Evolutionary conservation across 108 stramenopile species (phyloP), one percentile per base, ranked within the genome.

Genomic region (Heterococcus sp.): DNA sequence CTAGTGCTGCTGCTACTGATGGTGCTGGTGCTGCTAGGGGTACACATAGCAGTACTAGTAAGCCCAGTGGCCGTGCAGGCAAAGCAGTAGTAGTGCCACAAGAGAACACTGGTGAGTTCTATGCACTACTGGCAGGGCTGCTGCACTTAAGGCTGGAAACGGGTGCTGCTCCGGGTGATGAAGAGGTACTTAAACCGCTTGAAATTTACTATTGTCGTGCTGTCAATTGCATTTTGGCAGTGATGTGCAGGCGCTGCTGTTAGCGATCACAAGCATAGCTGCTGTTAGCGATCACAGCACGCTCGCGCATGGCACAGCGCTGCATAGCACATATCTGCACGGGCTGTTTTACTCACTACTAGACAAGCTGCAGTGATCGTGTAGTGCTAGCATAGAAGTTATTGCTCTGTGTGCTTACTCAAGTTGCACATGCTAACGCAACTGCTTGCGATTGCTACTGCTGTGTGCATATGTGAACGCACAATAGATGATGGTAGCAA

Each of bases 91-190:
- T 80, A 37, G 78, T 80, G 29, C 78, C 78, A 14, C 69, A 64
- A 0, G 38, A 33, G 2, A 37, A 80, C 26, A 40, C 73, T 31
- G 78, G 71, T 1, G 78, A 80, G 78, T 38, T 80, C 2, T 39
- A 58, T 32, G 78, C 33, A 21, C 69, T 80, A 27, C 72, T 80
- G 0, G 78, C 39, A 30, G 72, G 78, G 34, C 71, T 80, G 63
- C 70, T 80, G 64, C 71, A 71, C 65, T 65, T 80, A 4, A 36
- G 39, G 32, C 69, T 77, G 27, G 76, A 40, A 58, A 21, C 46
- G 8, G 46, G 14, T 14, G 46, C 14, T 8, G 46, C 46, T 8
- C 46, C 46, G 21, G 14, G 14, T 21, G 46, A 21, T 8, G 14
- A 58, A 58, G 46, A 58, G 14, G 46, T 8, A 58, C 14, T 8